A percentile compares a stretch with the other conserved stretches of the same genome.
Conservation (phyloP, 305 asterid species). For the Fraxinus xanthoxyloides region DNA sequence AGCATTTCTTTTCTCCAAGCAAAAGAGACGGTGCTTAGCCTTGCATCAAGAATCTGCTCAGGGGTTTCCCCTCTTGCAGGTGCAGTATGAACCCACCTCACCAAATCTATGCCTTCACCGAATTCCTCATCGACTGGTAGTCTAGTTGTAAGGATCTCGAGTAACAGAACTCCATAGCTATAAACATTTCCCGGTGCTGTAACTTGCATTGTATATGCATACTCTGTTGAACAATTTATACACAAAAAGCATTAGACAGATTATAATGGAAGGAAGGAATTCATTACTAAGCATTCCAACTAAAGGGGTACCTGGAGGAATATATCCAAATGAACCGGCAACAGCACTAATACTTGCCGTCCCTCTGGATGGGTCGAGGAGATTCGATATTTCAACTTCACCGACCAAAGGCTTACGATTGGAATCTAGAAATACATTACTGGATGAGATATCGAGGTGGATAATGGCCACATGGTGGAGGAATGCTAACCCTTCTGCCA, state of each 20-base stretch:
- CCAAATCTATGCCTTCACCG: slow-evolving; percentile 95
- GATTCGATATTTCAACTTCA: slow-evolving; percentile 90
- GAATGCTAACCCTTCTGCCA: slow-evolving; percentile 89
- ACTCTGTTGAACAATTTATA: slow-evolving; percentile 46
- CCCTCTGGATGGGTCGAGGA: slow-evolving; percentile 90
- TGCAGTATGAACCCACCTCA: slow-evolving; percentile 97
- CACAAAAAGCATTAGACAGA: neutral
- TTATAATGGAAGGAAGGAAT: neutral
- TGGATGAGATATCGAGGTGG: slow-evolving; percentile 92
- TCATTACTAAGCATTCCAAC: neutral
- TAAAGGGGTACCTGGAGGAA: slow-evolving; percentile 77
- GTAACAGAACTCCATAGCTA: slow-evolving; percentile 89
- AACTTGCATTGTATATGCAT: slow-evolving; percentile 98
- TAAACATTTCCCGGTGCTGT: slow-evolving; percentile 97
- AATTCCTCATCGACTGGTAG: slow-evolving; percentile 85
- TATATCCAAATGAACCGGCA: slow-evolving; percentile 97
- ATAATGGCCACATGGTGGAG: slow-evolving; percentile 82
- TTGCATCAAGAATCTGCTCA: slow-evolving; percentile 90
- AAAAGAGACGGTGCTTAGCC: slow-evolving; percentile 82
- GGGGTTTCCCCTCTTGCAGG: slow-evolving; percentile 93
- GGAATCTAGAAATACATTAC: slow-evolving; percentile 76
- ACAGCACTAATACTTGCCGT: slow-evolving; percentile 97
- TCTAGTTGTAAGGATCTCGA: slow-evolving; percentile 82
- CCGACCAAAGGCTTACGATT: slow-evolving; percentile 70
- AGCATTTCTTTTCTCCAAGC: slow-evolving; percentile 89